These are phyloP conservation scores for Jimgerdemannia lactiflua DNA, from an alignment of 192 early-diverging fungal species.

Conservation along the genomic window DNA sequence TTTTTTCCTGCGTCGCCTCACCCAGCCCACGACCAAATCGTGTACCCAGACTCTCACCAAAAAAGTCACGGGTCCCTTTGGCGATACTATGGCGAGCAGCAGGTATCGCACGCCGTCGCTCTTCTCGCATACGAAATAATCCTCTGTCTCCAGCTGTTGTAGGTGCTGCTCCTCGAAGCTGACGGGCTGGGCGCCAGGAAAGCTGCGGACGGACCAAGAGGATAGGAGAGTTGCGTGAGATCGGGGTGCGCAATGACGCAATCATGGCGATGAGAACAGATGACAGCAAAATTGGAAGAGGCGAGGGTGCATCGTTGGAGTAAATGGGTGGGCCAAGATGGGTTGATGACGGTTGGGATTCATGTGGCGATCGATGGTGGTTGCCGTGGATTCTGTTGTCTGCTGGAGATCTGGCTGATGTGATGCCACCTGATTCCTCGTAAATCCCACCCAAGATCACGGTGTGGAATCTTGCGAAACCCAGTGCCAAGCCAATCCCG, in stretches of 20 bases:
- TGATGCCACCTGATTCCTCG: no score
- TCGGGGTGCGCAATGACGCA: background rate
- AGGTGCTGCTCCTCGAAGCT: constrained; percentile 48
- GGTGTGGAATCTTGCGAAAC: background rate
- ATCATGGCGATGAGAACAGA: background rate
- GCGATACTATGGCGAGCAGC: constrained; percentile 41
- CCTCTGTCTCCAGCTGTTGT: constrained; percentile 41
- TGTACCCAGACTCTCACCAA: constrained; percentile 30
- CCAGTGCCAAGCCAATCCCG: background rate
- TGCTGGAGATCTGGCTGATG: no score
- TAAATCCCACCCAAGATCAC: background rate
- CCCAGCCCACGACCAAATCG: no score
- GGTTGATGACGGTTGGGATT: background rate
- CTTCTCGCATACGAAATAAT: constrained; percentile 63
- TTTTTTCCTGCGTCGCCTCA: no score
- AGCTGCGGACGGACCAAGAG: constrained; percentile 27
- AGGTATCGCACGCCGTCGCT: constrained; percentile 47
- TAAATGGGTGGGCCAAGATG: no score
- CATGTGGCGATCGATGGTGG: no score
- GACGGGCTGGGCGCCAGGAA: constrained; percentile 63
- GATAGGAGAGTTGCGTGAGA: background rate
- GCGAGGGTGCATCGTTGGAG: no score
- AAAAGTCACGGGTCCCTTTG: constrained; percentile 57
- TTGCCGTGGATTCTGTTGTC: no score
- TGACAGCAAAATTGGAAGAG: background rate